Evolutionary conservation across 2,329 filamentous ascomycete genomes (phyloP).

Genomic region (Trichoderma guizhouense): DNA sequence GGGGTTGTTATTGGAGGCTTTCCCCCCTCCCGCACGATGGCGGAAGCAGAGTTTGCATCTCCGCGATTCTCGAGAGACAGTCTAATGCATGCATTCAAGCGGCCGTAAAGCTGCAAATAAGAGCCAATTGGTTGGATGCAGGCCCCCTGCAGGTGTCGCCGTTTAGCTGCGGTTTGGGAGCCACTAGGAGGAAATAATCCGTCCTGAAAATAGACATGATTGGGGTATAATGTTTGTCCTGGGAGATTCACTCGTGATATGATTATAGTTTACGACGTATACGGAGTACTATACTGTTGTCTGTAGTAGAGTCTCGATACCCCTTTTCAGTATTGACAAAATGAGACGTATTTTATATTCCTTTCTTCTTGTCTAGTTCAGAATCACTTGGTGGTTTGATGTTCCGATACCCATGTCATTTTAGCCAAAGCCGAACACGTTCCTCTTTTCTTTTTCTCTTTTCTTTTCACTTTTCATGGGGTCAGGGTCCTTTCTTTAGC

Average conservation of each 20-base stretch:
- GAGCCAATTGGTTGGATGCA: neutral
- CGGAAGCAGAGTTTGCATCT: conserved; percentile 4
- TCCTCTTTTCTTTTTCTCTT: neutral
- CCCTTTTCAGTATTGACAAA: neutral
- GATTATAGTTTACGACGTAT: no score
- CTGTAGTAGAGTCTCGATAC: neutral
- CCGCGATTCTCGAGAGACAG: neutral
- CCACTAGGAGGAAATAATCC: neutral
- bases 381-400: neutral
- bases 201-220: neutral
- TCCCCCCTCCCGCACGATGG: neutral
- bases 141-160: neutral
- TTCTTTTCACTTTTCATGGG: neutral
- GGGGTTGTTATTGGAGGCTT: neutral
- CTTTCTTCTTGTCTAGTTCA: accelerated
- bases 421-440: neutral
- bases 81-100: neutral
- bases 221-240: neutral
- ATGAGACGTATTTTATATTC: neutral
- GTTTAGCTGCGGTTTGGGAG: neutral
- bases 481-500: neutral
- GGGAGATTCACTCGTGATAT: neutral
- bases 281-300: neutral
- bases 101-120: neutral
- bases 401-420: neutral